Evolutionary conservation across 139 green algal genomes (phyloP), one percentile per base, ranked within the genome.

Genomic region (Volvox africanus): DNA sequence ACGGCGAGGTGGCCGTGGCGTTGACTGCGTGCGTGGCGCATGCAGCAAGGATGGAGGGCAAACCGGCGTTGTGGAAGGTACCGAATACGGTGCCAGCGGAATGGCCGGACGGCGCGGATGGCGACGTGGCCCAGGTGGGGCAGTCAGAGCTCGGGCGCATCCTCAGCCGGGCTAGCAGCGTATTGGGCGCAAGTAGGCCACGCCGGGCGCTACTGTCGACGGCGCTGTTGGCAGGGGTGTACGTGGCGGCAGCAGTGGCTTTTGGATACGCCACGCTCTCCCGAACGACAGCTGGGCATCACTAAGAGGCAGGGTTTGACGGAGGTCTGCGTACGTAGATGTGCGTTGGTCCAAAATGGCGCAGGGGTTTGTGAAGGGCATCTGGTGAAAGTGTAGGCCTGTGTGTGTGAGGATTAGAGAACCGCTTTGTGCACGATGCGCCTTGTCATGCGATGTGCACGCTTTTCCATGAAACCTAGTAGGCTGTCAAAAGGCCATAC

Each of bases 181-280:
- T 30, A 30, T n/a, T 69, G 16, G 16, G 50, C 16, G 11, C 21
- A 11, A 20, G 86, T 22, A 21, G 73, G 50, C 82, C 68, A 17
- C 68, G 84, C 3, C 11, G 19, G 2, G 28, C 69, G 69, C n/a
- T 89, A 75, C 71, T 90, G 30, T 83, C 71, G 12, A 62, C 50
- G 6, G 86, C 73, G 37, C 50, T 90, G 50, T 1, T 90, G 50
- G 86, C 86, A 2, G 73, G 86, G 9, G 71, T 90, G 30, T 90
- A 90, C 30, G 86, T 90, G n/a, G 86, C 86, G 71, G 86, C 86
- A 22, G 86, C 73, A 30, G 86, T 90, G 50, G 86, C 86, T 1
- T 76, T 90, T 28, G 86, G 86, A 0, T 90, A 90, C 30, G 86
- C 73, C 11, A 90, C 86, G 1, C 11, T 90, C 0, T 61, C 69